These are phyloP conservation scores for Pilatotrama ljubarskyi DNA, from an alignment of 768 basidiomycete genomes.

Conservation along the genomic window DNA sequence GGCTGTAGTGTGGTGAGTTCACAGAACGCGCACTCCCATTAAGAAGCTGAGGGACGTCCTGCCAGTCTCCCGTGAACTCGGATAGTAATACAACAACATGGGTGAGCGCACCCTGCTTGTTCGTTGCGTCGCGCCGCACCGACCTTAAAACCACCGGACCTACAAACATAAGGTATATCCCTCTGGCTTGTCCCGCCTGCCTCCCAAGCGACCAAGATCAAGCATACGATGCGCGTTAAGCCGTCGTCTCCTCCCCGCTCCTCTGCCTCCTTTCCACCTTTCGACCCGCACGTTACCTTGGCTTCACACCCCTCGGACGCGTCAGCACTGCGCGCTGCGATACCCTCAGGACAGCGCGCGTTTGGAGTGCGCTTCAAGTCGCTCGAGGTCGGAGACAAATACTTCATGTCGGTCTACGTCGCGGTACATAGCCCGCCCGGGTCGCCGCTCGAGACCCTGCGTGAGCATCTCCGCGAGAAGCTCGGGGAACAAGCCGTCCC, in stretches of 20 bases:
- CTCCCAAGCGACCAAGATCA: slow-evolving; percentile 45
- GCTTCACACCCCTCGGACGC: slow-evolving; percentile 40
- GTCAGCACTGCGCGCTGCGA: slow-evolving; percentile 39
- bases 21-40: too few species aligned
- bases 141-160: too few species aligned
- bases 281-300: slow-evolving; percentile 75
- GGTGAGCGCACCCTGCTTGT: slow-evolving; percentile 2
- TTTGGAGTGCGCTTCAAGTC: slow-evolving; percentile 51
- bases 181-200: slow-evolving; percentile 70
- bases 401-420: slow-evolving; percentile 72
- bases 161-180: slow-evolving; percentile 46
- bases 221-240: slow-evolving; percentile 45
- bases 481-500: slow-evolving; percentile 50
- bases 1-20: too few species aligned
- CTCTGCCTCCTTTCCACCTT: slow-evolving; percentile 55
- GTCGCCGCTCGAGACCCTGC: slow-evolving; percentile 45
- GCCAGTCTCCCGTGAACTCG: too few species aligned
- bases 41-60: too few species aligned
- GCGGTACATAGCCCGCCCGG: slow-evolving; percentile 45
- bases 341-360: slow-evolving; percentile 37
- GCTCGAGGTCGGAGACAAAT: slow-evolving; percentile 59
- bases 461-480: slow-evolving; percentile 44
- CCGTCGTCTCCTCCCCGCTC: slow-evolving; percentile 27
- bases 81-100: neutral
- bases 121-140: too few species aligned